Evolutionary conservation across 768 basidiomycete genomes (phyloP).

Genomic region (Porpolomopsis calyptriformis): DNA sequence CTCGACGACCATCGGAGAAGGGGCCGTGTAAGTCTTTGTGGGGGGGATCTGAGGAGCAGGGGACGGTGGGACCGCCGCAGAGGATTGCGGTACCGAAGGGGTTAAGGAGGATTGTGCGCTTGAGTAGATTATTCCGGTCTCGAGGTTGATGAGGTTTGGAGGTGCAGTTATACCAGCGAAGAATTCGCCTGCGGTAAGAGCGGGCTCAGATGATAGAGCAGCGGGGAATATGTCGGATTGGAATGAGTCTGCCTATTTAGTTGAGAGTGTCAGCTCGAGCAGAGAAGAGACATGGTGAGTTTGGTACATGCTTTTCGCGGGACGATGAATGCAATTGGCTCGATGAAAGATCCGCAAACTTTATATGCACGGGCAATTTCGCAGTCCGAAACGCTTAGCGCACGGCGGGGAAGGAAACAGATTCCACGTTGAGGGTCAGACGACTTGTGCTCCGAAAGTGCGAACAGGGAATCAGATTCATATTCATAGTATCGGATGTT

Average conservation of each 20-base stretch:
- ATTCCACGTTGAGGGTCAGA: conserved; percentile 92
- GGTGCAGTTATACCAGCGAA: conserved; percentile 73
- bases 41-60: conserved; percentile 15
- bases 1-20: conserved; percentile 13
- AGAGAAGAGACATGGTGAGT: neutral
- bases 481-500: conserved; percentile 98
- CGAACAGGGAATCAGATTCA: conserved; percentile 71
- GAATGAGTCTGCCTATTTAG: conserved; percentile 75
- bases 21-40: conserved; percentile 19
- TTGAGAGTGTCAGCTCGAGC: conserved; percentile 1
- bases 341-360: conserved; percentile 58
- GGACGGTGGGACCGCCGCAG: conserved; percentile 24
- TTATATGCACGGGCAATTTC: conserved; percentile 96
- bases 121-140: conserved; percentile 43
- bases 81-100: conserved; percentile 24
- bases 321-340: conserved; percentile 92
- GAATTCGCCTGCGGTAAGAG: conserved; percentile 75
- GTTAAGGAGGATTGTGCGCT: conserved; percentile 13
- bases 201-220: conserved; percentile 71
- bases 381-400: conserved; percentile 80
- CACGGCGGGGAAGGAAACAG: conserved; percentile 90
- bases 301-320: conserved; percentile 67
- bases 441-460: conserved; percentile 77
- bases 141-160: conserved; percentile 73
- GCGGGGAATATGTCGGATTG: conserved; percentile 96